phyloP scores from a whole-genome alignment of 495 filamentous ascomycete species.

The Penicillium desertorum region DNA sequence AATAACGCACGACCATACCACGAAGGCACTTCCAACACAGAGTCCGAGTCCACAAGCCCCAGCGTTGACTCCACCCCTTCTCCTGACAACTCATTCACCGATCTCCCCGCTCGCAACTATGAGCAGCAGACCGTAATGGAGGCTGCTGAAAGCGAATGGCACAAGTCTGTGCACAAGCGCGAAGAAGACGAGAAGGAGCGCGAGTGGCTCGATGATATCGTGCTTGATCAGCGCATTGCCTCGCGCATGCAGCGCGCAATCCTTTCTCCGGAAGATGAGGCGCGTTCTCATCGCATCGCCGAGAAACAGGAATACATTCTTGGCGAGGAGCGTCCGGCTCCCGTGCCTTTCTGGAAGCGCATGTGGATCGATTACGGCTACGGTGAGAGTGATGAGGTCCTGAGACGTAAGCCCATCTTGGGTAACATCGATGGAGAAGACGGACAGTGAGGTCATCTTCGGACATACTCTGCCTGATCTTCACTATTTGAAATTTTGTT shows the following conservation, averaged over 20 bases:
- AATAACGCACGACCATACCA: slow-evolving; percentile 51
- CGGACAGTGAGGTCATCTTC: slow-evolving; percentile 21
- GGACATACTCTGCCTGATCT: slow-evolving; percentile 2
- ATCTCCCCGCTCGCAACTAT: slow-evolving; percentile 30
- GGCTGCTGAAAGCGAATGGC: slow-evolving; percentile 84
- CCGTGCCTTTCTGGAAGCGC: slow-evolving; percentile 42
- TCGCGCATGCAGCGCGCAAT: slow-evolving; percentile 79
- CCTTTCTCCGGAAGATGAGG: slow-evolving; percentile 61
- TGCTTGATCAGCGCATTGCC: slow-evolving; percentile 75
- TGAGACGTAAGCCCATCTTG: slow-evolving; percentile 41
- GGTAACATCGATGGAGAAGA: slow-evolving; percentile 43
- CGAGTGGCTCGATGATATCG: slow-evolving; percentile 74
- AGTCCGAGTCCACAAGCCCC: slow-evolving; percentile 23
- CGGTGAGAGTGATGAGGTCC: slow-evolving; percentile 46
- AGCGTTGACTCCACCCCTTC: slow-evolving; percentile 38
- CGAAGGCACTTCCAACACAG: slow-evolving; percentile 29
- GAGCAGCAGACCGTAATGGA: slow-evolving; percentile 73
- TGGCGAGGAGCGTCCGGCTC: slow-evolving; percentile 48
- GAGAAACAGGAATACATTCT: slow-evolving; percentile 66
- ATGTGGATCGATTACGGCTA: slow-evolving; percentile 50
- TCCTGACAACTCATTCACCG: slow-evolving; percentile 19
- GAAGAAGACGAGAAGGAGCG: slow-evolving; percentile 56
- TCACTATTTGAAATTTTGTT: slow-evolving; percentile 4
- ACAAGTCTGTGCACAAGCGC: slow-evolving; percentile 72
- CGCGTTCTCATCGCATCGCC: slow-evolving; percentile 58